Conservation (phyloP, 2,329 filamentous ascomycete species). For the Anisogramma anomala region DNA sequence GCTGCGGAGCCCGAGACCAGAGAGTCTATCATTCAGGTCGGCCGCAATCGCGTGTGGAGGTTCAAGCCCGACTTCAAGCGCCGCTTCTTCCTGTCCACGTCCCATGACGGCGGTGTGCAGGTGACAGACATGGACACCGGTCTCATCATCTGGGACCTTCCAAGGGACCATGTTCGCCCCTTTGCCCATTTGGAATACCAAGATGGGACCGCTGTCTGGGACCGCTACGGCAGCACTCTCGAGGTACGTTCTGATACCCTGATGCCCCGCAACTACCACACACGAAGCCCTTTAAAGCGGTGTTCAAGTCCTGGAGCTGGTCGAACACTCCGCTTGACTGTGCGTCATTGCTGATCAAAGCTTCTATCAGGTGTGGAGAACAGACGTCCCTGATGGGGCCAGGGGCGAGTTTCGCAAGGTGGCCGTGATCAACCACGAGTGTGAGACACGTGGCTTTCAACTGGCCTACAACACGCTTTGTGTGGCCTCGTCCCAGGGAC, state of each 20-base stretch:
- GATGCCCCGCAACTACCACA: no score
- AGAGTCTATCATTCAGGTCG: conserved; percentile 30
- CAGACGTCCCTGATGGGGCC: conserved; percentile 22
- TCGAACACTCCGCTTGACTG: no score
- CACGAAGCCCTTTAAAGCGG: neutral
- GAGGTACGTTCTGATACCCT: conserved; percentile 20
- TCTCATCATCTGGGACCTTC: conserved; percentile 25
- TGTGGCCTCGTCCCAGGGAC: conserved; percentile 31
- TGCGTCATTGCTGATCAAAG: no score
- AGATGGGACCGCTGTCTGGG: conserved; percentile 33
- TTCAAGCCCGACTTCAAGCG: conserved; percentile 35
- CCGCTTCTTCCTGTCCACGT: conserved; percentile 33
- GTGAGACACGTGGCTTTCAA: conserved; percentile 33
- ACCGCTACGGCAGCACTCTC: conserved; percentile 30
- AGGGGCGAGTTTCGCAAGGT: conserved; percentile 30
- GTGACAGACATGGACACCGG: conserved; percentile 36
- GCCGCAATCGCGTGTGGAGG: conserved; percentile 31
- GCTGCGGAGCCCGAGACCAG: conserved; percentile 22
- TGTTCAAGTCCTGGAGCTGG: no score
- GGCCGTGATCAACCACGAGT: conserved; percentile 29
- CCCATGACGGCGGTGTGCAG: conserved; percentile 31
- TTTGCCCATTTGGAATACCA: conserved; percentile 37
- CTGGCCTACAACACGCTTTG: conserved; percentile 31
- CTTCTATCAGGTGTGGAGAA: conserved; percentile 26
- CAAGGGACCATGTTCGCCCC: conserved; percentile 25